Conservation (phyloP, 495 filamentous ascomycete genomes). For the Annulohypoxylon nitens region DNA sequence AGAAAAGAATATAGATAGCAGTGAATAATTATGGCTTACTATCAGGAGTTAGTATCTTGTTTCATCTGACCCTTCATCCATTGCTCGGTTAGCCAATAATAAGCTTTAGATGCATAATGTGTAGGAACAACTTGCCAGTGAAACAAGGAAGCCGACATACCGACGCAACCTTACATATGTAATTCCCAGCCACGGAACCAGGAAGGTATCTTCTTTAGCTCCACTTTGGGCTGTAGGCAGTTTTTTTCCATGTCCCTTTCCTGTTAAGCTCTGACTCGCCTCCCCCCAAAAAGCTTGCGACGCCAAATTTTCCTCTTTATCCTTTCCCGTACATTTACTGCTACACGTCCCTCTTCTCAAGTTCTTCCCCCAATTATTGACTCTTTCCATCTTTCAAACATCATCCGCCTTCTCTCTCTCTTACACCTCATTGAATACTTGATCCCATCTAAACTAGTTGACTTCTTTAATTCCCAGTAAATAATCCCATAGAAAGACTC, state of each 20-base stretch:
- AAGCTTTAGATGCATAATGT: neutral
- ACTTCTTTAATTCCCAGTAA: constrained; percentile 29
- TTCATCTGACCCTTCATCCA: neutral
- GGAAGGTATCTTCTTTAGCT: constrained; percentile 26
- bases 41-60: neutral
- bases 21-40: neutral
- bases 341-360: constrained; percentile 9
- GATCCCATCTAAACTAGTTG: constrained; percentile 25
- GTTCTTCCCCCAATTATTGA: constrained; percentile 15
- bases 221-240: constrained; percentile 26
- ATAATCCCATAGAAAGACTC: constrained; percentile 27
- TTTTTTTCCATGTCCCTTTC: constrained; percentile 26
- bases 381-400: constrained; percentile 9
- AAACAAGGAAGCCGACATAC: constrained; percentile 48
- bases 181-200: constrained; percentile 22
- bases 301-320: constrained; percentile 29
- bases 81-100: constrained; percentile 3
- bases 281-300: constrained; percentile 41
- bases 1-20: neutral
- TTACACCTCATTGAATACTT: constrained; percentile 14
- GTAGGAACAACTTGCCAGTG: constrained; percentile 4
- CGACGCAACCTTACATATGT: constrained; percentile 20
- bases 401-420: constrained; percentile 18
- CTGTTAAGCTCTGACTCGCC: constrained; percentile 23
- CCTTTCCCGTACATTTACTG: constrained; percentile 17